Conservation (phyloP, 768 basidiomycete genomes). For the Russula griseocarnosa region DNA sequence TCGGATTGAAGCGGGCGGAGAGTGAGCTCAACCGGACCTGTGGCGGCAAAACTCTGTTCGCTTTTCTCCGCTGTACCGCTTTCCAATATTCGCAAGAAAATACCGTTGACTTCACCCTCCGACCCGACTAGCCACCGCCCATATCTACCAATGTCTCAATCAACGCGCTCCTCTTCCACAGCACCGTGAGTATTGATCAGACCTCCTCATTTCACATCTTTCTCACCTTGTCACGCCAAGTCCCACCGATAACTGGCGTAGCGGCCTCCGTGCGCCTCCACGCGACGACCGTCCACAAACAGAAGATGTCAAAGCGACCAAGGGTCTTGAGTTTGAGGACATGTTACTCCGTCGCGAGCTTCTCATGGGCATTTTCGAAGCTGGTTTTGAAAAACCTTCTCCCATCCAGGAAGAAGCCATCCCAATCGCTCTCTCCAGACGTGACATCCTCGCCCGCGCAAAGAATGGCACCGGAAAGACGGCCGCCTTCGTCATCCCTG, state of each 20-base stretch:
- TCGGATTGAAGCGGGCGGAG: conserved; percentile 32
- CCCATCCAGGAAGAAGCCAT: conserved; percentile 99
- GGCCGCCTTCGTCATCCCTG: conserved; percentile 97
- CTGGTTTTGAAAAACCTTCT: conserved; percentile 93
- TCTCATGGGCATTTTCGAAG: conserved; percentile 99
- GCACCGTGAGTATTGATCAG: conserved; percentile 25
- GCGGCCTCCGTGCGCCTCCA: conserved; percentile 75
- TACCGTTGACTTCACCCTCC: neutral
- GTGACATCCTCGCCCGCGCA: conserved; percentile 92
- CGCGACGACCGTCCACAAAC: conserved; percentile 95
- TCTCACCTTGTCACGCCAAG: neutral
- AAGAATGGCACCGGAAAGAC: conserved; percentile 99
- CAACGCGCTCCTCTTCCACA: conserved; percentile 28
- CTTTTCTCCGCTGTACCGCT: neutral
- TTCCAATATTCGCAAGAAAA: neutral
- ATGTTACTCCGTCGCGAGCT: conserved; percentile 90
- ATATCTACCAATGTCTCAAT: conserved; percentile 23
- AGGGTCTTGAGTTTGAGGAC: conserved; percentile 94
- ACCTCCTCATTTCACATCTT: too few relatives aligned
- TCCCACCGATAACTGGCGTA: conserved; percentile 55
- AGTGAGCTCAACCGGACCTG: neutral
- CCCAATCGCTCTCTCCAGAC: conserved; percentile 86
- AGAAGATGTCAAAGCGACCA: conserved; percentile 91
- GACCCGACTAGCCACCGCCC: neutral
- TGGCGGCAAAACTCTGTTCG: neutral